Percentiles rank a stretch among this genome's conserved stretches.
Conservation (phyloP, 148 eudicot genomes). For the Fagopyrum homotropicum region DNA sequence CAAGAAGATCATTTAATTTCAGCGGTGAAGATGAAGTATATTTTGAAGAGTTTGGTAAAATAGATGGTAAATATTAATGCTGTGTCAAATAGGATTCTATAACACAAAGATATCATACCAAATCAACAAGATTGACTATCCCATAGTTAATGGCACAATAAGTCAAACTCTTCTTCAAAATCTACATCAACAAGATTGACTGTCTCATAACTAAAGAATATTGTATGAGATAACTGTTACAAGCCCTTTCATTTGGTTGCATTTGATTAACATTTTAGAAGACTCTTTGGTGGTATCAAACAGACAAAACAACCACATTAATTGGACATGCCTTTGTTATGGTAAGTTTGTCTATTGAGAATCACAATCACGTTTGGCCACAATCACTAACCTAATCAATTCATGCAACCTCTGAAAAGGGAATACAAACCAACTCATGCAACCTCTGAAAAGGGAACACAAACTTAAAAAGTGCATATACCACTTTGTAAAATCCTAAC, state of each 20-base stretch:
- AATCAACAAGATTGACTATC: conserved; percentile 60
- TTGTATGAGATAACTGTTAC: conserved; percentile 63
- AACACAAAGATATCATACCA: conserved; percentile 31
- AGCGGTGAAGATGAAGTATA: no score
- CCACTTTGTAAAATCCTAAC: no score
- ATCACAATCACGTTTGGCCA: conserved; percentile 39
- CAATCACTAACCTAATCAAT: conserved; percentile 49
- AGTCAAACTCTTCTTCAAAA: conserved; percentile 16
- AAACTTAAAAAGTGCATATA: conserved; percentile 26
- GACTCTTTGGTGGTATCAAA: no score
- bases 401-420: no score
- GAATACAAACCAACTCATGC: conserved; percentile 26
- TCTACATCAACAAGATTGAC: conserved; percentile 28
- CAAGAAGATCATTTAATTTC: no score
- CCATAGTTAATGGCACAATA: no score
- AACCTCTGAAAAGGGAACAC: conserved; percentile 8
- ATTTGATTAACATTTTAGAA: background rate
- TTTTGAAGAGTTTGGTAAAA: no score
- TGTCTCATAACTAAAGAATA: conserved; percentile 84
- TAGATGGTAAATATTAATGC: no score
- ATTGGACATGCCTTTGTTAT: background rate
- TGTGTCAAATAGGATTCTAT: no score
- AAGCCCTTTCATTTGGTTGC: conserved; percentile 95
- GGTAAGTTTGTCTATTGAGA: background rate
- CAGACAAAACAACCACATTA: background rate